Conservation (phyloP, 2,329 filamentous ascomycete genomes). For the Madurella fahalii region DNA sequence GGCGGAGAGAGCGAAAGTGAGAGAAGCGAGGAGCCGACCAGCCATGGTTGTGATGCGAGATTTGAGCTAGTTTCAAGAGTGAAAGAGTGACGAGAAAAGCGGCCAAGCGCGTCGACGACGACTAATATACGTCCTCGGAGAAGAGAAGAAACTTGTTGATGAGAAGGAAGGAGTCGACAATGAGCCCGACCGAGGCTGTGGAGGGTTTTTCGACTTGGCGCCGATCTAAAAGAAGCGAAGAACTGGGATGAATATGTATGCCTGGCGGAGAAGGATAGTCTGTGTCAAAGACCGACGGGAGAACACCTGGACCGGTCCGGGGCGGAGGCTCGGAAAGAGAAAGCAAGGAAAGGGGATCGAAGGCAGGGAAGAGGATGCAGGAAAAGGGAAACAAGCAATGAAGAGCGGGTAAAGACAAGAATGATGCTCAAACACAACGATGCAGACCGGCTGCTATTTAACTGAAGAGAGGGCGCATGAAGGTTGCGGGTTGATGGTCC, state of each 20-base stretch:
- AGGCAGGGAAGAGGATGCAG: slow-evolving; percentile 7
- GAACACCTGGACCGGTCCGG: no score
- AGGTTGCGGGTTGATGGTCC: slow-evolving; percentile 7
- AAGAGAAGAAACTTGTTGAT: not conserved
- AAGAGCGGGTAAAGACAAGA: slow-evolving; percentile 14
- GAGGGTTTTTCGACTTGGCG: no score
- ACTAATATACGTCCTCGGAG: not conserved
- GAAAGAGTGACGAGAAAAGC: slow-evolving; percentile 1
- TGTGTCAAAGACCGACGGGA: not conserved
- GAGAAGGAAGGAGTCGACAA: slow-evolving; percentile 1
- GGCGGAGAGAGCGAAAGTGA: slow-evolving; percentile 25
- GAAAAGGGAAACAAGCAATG: slow-evolving; percentile 9
- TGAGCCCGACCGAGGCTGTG: not conserved
- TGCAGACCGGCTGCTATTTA: slow-evolving; percentile 22
- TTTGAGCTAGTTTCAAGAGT: not conserved
- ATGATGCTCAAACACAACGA: slow-evolving; percentile 9
- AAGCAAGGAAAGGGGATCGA: not conserved
- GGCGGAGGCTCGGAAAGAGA: not conserved
- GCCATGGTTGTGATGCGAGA: slow-evolving; percentile 21
- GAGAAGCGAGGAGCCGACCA: slow-evolving; percentile 25
- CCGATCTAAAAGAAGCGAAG: slow-evolving; percentile 10
- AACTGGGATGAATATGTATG: slow-evolving; percentile 10
- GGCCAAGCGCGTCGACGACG: not conserved
- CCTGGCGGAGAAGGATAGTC: slow-evolving; percentile 16
- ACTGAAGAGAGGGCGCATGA: slow-evolving; percentile 21